These are phyloP conservation scores for Vigna mungo DNA, from an alignment of 306 rosid genomes.

Conservation along the genomic window DNA sequence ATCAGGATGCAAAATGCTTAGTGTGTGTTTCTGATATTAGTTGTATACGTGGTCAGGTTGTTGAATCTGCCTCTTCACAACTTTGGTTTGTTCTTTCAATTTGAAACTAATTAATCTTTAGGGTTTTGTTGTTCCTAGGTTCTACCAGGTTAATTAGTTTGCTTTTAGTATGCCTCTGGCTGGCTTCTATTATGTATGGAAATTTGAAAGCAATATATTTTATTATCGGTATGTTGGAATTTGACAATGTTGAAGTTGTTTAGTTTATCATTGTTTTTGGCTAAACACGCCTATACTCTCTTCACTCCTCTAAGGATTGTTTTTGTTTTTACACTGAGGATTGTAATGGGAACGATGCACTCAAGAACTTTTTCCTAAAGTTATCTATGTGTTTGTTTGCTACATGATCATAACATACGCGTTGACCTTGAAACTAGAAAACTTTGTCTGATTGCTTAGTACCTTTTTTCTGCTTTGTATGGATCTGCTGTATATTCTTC, in stretches of 20 bases:
- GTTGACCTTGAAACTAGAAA: constrained; percentile 62
- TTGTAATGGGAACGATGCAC: constrained; percentile 28
- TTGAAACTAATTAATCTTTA: constrained; percentile 6
- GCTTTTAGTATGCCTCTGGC: neutral
- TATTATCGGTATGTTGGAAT: neutral
- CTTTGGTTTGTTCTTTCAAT: neutral
- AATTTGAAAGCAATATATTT: constrained; percentile 23
- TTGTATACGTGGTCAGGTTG: constrained; percentile 1
- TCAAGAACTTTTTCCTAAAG: constrained; percentile 44
- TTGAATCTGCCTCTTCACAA: neutral
- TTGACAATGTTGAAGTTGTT: neutral
- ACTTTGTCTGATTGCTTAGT: constrained; percentile 31
- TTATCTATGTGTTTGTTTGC: constrained; percentile 16
- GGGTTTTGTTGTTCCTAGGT: constrained; percentile 42
- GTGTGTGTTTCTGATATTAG: neutral
- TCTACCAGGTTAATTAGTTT: constrained; percentile 23
- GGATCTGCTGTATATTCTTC: constrained; percentile 13
- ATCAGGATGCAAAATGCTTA: constrained; percentile 67
- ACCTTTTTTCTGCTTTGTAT: constrained; percentile 31
- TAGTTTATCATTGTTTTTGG: no score
- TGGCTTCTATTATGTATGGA: constrained; percentile 17
- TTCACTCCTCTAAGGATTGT: no score
- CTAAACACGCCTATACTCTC: no score
- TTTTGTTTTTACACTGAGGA: no score
- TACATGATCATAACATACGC: constrained; percentile 39